These are phyloP conservation scores for Coprinopsis cinerea DNA, from an alignment of 768 basidiomycete species.

Conservation along the genomic window DNA sequence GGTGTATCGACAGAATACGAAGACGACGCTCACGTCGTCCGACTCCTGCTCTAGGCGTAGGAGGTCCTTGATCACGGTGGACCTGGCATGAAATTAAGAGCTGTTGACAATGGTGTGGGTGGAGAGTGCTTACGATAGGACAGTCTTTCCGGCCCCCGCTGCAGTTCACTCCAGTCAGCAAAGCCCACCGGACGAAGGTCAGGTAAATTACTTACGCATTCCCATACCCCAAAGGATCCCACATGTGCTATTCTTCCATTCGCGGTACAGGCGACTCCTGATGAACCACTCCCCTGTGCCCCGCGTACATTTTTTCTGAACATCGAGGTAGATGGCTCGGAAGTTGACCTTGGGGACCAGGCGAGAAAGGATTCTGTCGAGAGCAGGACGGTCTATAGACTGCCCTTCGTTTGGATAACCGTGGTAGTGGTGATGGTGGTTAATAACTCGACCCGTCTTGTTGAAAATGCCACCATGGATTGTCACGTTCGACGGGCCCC, in stretches of 20 bases:
- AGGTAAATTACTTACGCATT: not conserved
- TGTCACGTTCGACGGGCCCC: too few species aligned
- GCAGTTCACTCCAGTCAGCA: not conserved
- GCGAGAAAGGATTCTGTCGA: too few species aligned
- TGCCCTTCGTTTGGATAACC: too few species aligned
- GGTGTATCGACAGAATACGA: not conserved
- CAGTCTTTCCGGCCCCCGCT: conserved; percentile 6
- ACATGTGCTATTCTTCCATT: not conserved
- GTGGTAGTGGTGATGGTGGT: too few species aligned
- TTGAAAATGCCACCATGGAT: too few species aligned
- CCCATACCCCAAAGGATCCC: not conserved
- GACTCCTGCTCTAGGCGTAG: too few species aligned
- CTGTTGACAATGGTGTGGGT: not conserved
- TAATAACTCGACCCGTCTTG: too few species aligned
- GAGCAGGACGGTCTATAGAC: too few species aligned
- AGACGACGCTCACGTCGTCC: not conserved
- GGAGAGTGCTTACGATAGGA: not conserved
- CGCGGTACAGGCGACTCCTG: not conserved
- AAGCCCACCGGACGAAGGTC: not conserved
- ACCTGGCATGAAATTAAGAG: not conserved
- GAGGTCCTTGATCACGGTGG: too few species aligned
- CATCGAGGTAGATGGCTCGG: not conserved
- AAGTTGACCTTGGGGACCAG: too few species aligned
- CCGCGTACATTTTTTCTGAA: not conserved
- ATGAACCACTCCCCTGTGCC: not conserved